These are phyloP conservation scores for Eimeria brunetti DNA, from an alignment of 169 alveolate species.

Conservation along the genomic window DNA sequence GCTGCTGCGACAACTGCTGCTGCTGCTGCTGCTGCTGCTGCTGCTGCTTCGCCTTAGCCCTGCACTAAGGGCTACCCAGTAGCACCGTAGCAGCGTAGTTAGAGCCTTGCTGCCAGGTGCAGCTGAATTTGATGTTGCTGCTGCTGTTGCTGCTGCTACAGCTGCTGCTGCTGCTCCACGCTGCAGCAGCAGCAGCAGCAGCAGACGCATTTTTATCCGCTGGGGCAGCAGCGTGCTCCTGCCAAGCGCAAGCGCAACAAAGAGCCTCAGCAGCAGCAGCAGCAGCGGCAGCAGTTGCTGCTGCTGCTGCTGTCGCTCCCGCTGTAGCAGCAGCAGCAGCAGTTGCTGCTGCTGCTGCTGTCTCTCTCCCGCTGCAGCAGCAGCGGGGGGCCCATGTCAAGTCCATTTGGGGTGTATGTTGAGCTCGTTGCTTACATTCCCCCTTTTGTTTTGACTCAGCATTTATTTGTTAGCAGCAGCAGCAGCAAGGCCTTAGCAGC, in stretches of 20 bases:
- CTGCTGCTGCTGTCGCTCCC: background rate
- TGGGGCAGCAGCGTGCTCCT: background rate
- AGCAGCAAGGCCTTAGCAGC: no score
- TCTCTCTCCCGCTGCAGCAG: no score
- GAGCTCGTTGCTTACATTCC: background rate
- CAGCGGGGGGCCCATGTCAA: background rate
- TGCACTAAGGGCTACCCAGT: no score
- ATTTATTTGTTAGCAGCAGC: no score
- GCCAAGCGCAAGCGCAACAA: background rate
- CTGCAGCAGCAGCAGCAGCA: constrained; percentile 1
- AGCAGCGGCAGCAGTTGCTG: background rate
- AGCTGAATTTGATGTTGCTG: background rate
- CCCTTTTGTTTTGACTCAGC: background rate
- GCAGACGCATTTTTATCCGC: background rate
- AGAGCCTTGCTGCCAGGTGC: background rate
- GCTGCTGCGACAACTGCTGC: background rate
- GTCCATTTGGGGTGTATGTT: background rate
- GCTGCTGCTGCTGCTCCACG: background rate
- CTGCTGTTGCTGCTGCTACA: constrained; percentile 28
- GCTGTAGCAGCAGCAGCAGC: background rate
- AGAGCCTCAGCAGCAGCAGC: background rate
- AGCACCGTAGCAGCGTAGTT: background rate
- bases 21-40: background rate
- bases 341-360: no score
- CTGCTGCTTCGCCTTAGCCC: background rate